Evolutionary conservation across 2,329 filamentous ascomycete species (phyloP), one percentile per base, ranked within the genome.

Genomic region (Botryosphaeria dothidea): DNA sequence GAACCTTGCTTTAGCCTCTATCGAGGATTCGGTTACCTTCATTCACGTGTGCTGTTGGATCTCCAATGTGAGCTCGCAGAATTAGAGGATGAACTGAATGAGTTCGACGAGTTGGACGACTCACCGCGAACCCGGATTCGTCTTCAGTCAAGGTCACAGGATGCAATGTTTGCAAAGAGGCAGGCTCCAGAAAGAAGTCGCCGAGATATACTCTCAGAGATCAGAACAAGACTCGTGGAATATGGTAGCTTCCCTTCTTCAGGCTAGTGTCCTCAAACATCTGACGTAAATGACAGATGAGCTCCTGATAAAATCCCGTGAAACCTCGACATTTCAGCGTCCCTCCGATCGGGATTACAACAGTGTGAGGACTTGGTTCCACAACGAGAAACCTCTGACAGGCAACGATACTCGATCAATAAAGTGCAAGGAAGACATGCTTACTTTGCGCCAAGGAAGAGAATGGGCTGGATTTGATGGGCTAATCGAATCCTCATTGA

Each of bases 401-500:
- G 65, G 67, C 3, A 67, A 64, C 13, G 71, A 74, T 52, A 60
- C 68, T 19, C 23, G 68, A 1, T 78, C 69, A 63, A 73, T 78
- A 23, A 69, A 68, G 57, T 66, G 68, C 0, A 75, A 72, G 61
- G 77, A 79, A 64, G 78, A 80, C 51, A 63, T 79, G 0, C 45
- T 79, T 0, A 72, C 74, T 2, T 66, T 79, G 0, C 58, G 75
- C 2, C 67, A 69, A 1, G 76, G 77, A 0, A 67, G 77, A 17
- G 77, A 79, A 45, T 75, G 75, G 70, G 69, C 75, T 0, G 66
- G 69, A 0, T 79, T 79, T 38, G 77, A 80, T 38, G 73, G 74
- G 0, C 65, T 71, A 7, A 66, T 79, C 3, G 76, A 79, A 34
- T 49, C 66, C 1, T 63, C 71, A 3, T 51, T 73, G 4, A 54